A percentile compares a stretch with the other conserved stretches of the same genome.
These are phyloP conservation scores for Camellia japonica DNA, from an alignment of 148 eudicot species.

Conservation along the genomic window DNA sequence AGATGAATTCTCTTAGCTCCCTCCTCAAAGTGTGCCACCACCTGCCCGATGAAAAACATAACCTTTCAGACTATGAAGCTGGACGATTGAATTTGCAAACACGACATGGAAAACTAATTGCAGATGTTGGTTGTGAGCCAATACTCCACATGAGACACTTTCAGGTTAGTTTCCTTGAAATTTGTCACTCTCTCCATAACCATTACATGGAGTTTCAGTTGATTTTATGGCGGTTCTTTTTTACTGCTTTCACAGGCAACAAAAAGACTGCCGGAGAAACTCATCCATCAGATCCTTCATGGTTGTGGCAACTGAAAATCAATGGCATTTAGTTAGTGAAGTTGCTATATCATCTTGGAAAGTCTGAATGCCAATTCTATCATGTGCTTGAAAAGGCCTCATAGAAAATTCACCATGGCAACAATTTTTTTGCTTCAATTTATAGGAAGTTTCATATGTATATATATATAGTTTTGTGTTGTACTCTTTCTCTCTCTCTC, in stretches of 20 bases:
- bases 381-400: not conserved
- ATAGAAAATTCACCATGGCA: not conserved
- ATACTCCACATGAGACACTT: constrained; percentile 94
- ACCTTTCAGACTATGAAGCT: constrained; percentile 70
- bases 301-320: constrained; percentile 28
- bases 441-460: constrained; percentile 8
- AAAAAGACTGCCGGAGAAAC: constrained; percentile 68
- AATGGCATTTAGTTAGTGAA: constrained; percentile 2
- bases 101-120: constrained; percentile 66
- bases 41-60: constrained; percentile 51
- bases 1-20: constrained; percentile 90
- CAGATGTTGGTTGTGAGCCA: constrained; percentile 98
- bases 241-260: constrained; percentile 48
- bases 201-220: not conserved
- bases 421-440: not conserved
- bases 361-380: not conserved
- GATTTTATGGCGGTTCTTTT: not conserved
- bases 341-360: not conserved
- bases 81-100: constrained; percentile 67
- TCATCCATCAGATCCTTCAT: constrained; percentile 61
- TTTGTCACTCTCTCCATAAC: not conserved
- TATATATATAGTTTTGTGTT: too few species aligned
- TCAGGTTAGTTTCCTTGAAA: constrained; percentile 47
- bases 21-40: constrained; percentile 68
- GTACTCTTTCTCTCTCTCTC: not conserved